Base-by-base conservation (phyloP, 1,139 yeast genomes). In the Hemisphaericaspora xylanilytica region DNA sequence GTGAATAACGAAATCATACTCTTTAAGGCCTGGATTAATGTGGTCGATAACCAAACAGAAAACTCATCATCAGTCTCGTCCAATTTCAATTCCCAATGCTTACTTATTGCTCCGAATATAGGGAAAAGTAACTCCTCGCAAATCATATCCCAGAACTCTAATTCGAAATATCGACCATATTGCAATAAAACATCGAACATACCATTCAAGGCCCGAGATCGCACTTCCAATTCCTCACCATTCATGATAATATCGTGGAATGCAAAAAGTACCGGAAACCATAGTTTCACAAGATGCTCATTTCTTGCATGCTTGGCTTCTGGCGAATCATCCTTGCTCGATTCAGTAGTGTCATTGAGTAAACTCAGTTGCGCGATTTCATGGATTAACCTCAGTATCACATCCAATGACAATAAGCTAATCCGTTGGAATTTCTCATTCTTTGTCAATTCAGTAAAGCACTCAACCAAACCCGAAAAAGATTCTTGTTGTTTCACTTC, bases 21-120 rank as follows among this genome's bases (percentile, higher is more conserved):
- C 58, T 95, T 80, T 55, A 94, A 70, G 0, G 97, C 98, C 61
- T 94, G 98, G 43, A 94, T 89, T 61, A 94, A 75, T 0, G 98
- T 94, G 0, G 98, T 90, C 0, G 97, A 88, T 38, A 92, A 67
- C 98, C 98, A 94, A 13, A 94, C 95, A 30, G 96, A 86, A 51
- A 89, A 63, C 47, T 85, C 92, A 57, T 92, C 98, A 45, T 55
- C 52, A 12, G 50, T 44, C 33, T 65, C 71, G 24, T 80, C 81
- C 50, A 78, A 74, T 41, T 78, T 75, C 46, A 85, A 75, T 48
- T 81, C 87, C 80, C 95, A 84, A 46, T 83, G 85, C 34, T 79
- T 78, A 44, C 85, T 80, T 48, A 94, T 72, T 7, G 88, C 85
- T 21, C 80, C 79, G 61, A 94, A 94, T 13, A 92, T 88, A 3